Conservation (phyloP, 2,329 filamentous ascomycete genomes). For the Phoma sp. region DNA sequence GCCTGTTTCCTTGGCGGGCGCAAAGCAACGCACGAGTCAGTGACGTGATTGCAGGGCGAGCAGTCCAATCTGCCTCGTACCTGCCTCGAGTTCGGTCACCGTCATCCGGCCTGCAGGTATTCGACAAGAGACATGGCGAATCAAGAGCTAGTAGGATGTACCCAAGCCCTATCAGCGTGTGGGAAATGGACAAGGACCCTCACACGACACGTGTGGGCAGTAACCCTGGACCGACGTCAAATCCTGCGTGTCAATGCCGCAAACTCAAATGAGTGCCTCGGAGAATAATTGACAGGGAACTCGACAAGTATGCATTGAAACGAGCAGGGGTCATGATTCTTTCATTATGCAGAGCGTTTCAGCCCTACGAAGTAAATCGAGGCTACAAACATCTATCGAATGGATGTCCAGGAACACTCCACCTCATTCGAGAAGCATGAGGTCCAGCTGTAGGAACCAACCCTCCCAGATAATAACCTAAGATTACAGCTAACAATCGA, state of each 20-base stretch:
- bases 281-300: neutral
- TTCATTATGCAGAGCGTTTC: constrained; percentile 21
- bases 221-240: neutral
- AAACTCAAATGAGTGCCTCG: neutral
- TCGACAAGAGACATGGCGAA: neutral
- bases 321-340: constrained; percentile 14
- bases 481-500: constrained; percentile 9
- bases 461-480: neutral
- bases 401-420: neutral
- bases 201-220: neutral
- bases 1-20: constrained; percentile 14
- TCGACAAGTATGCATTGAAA: constrained; percentile 7
- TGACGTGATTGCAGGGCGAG: constrained; percentile 13
- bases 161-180: neutral
- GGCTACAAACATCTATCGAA: constrained; percentile 10
- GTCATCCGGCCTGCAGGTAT: constrained; percentile 12
- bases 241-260: constrained; percentile 2
- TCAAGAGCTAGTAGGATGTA: neutral
- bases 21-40: constrained; percentile 11
- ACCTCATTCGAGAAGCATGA: constrained; percentile 13
- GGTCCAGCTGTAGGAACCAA: constrained; percentile 2
- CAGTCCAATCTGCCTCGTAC: constrained; percentile 13
- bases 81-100: constrained; percentile 10
- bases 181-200: neutral
- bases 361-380: constrained; percentile 10